These are phyloP conservation scores for Euphorbia celastroides DNA, from an alignment of 441 rosid species.

Conservation along the genomic window DNA sequence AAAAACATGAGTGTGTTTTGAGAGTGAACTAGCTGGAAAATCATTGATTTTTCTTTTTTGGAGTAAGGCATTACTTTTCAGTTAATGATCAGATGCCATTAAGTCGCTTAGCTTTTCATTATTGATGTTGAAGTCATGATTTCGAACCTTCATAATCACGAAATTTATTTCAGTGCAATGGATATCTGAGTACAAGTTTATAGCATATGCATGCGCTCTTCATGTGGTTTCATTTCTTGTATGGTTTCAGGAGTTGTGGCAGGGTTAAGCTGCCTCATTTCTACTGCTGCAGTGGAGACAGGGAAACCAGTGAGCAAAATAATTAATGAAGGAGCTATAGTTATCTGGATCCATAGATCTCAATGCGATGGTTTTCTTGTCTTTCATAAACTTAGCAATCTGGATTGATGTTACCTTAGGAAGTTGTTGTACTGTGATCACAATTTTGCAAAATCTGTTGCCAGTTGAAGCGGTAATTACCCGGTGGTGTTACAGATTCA, in stretches of 20 bases:
- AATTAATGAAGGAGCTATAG: constrained; percentile 6
- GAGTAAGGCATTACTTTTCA: too few relatives aligned
- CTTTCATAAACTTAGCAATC: not conserved
- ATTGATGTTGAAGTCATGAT: not conserved
- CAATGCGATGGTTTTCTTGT: constrained; percentile 1
- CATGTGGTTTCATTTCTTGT: not conserved
- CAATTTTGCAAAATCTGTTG: not conserved
- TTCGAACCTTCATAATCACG: not conserved
- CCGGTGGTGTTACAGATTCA: not conserved
- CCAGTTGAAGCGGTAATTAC: not conserved
- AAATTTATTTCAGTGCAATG: not conserved
- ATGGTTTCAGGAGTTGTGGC: constrained; percentile 62
- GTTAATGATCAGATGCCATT: too few relatives aligned
- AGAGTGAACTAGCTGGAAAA: too few relatives aligned
- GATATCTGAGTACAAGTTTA: not conserved
- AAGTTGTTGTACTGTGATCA: constrained; percentile 3
- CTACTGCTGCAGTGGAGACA: constrained; percentile 81
- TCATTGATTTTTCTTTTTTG: too few relatives aligned
- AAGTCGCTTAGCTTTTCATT: not conserved
- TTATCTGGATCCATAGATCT: not conserved
- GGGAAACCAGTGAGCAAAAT: constrained; percentile 32
- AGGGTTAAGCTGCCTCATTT: constrained; percentile 82
- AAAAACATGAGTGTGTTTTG: too few relatives aligned
- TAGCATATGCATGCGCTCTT: not conserved
- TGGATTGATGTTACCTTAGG: not conserved